Conservation (phyloP, 768 basidiomycete species). For the Mycena maculata region DNA sequence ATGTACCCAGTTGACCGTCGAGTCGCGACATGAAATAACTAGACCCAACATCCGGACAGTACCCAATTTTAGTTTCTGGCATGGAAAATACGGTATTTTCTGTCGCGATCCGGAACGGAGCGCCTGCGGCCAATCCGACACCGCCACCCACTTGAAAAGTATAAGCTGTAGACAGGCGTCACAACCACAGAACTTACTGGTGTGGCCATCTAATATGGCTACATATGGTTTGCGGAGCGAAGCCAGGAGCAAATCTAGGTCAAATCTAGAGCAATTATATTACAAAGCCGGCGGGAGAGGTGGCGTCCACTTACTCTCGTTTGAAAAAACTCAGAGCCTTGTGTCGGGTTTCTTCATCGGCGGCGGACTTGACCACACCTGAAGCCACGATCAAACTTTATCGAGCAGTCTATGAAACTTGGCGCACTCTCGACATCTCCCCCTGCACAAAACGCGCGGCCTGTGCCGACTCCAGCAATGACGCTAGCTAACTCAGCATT, state of each 20-base stretch:
- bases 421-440: slow-evolving; percentile 87
- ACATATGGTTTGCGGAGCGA: slow-evolving; percentile 89
- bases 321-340: slow-evolving; percentile 90
- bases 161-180: slow-evolving; percentile 25
- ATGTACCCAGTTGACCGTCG: slow-evolving; percentile 95
- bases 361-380: slow-evolving; percentile 70
- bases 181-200: slow-evolving; percentile 68
- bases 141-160: slow-evolving; percentile 89
- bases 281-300: slow-evolving; percentile 27
- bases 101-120: slow-evolving; percentile 92
- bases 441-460: slow-evolving; percentile 91
- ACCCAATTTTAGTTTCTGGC: slow-evolving; percentile 96
- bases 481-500: slow-evolving; percentile 75
- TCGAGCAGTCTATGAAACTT: slow-evolving; percentile 45
- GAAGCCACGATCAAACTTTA: slow-evolving; percentile 16
- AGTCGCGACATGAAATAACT: slow-evolving; percentile 89
- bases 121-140: slow-evolving; percentile 85
- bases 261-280: slow-evolving; percentile 65
- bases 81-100: slow-evolving; percentile 93
- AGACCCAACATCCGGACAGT: slow-evolving; percentile 93
- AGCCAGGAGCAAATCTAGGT: slow-evolving; percentile 79
- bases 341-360: slow-evolving; percentile 61
- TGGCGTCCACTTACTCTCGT: slow-evolving; percentile 73
- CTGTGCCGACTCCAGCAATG: slow-evolving; percentile 77
- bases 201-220: slow-evolving; percentile 89